Evolutionary conservation across 441 rosid species (phyloP), one percentile per base, ranked within the genome.

Genomic region (Corymbia citriodora): DNA sequence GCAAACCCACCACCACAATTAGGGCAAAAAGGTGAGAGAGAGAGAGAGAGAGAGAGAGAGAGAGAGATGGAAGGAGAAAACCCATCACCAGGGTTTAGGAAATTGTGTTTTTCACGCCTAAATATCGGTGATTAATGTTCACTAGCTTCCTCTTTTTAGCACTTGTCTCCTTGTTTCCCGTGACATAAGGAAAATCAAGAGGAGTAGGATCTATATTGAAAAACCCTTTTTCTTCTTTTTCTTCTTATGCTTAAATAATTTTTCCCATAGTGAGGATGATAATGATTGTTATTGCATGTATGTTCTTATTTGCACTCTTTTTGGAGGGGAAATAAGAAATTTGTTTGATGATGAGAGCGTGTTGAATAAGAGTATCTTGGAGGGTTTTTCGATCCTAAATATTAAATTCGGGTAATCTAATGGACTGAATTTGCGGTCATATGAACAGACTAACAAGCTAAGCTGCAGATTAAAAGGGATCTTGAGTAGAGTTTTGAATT

Each of bases 401-500:
- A 45, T 40, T 86, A 29, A 53, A 29, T 55, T 55, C 9, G 40
- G 88, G 21, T 54, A 27, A 29, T 86, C 59, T 9, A 52, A 19
- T 86, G 59, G 57, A 86, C 45, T 86, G 59, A 31, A 86, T 53
- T 12, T 86, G 13, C 27, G 61, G 48, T 53, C 55, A 3, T 86
- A n/a, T 55, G 88, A 53, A 52, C 36, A 29, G 48, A 53, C 17
- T 18, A 86, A 29, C 61, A 17, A 29, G 57, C 48, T 31, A 5
- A 50, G 61, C 36, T 54, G 63, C 61, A 87, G 55, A 55, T 55
- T 6, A 55, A 87, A 36, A 87, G 88, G 48, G 63, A 87, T 36
- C n/a, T 79, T 23, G 52, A 45, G 85, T 79, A 15, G 82, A 45
- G 88, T 55, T 90, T 90, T 90, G 89, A 90, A 90, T 90, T 79